phyloP scores from a whole-genome alignment of 1,284 basidiomycete genomes.

The Cutaneotrichosporon cyanovorans region DNA sequence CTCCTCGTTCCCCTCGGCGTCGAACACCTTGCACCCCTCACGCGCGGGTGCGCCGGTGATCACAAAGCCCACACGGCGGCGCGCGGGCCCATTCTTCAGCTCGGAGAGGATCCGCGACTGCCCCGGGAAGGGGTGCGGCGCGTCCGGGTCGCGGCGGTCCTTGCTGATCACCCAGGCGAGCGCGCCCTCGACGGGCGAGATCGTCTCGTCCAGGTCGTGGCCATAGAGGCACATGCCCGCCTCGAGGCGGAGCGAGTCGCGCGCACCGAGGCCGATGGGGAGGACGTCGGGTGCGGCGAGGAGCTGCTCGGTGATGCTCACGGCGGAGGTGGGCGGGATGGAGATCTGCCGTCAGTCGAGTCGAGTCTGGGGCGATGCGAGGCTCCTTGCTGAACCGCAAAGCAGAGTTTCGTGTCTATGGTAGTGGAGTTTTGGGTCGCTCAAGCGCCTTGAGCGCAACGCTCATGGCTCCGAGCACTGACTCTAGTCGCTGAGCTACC shows the following conservation, averaged over 20 bases:
- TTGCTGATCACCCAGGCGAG: constrained; percentile 91
- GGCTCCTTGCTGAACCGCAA: not conserved
- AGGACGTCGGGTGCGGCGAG: constrained; percentile 58
- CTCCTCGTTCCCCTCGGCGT: constrained; percentile 51
- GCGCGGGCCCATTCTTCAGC: constrained; percentile 68
- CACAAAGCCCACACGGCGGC: constrained; percentile 74
- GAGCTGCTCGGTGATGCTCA: constrained; percentile 66
- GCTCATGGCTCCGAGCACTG: no score
- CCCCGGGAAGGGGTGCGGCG: constrained; percentile 65
- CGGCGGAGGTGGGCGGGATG: constrained; percentile 69
- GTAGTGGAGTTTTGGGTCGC: not conserved
- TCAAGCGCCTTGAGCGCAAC: no score
- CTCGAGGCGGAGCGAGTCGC: constrained; percentile 88
- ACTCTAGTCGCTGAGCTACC: no score
- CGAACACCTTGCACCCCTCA: constrained; percentile 73
- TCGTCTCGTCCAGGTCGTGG: constrained; percentile 80
- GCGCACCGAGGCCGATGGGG: constrained; percentile 82
- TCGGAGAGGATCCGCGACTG: constrained; percentile 69
- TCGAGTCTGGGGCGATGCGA: no score
- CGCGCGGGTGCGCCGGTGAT: constrained; percentile 81
- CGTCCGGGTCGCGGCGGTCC: constrained; percentile 56
- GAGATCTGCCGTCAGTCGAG: constrained; percentile 66
- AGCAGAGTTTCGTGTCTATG: constrained; percentile 1
- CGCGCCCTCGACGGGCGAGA: constrained; percentile 82
- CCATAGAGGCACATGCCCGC: constrained; percentile 99